Evolutionary conservation across 306 rosid genomes (phyloP).

Genomic region (Quercus berberidifolia): DNA sequence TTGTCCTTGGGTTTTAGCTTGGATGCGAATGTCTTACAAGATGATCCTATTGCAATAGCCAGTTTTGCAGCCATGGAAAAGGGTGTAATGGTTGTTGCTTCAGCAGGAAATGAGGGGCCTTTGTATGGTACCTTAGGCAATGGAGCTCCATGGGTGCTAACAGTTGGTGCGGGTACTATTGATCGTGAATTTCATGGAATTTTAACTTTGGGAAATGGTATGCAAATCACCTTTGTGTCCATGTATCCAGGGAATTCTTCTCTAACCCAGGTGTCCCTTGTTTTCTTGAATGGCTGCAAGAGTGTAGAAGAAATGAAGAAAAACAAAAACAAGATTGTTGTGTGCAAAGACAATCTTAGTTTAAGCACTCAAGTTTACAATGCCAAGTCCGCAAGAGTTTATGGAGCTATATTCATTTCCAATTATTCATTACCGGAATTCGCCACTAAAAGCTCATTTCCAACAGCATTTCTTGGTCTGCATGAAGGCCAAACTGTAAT

Average conservation of each 20-base stretch:
- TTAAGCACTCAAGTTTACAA: constrained; percentile 16
- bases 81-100: constrained; percentile 56
- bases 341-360: constrained; percentile 45
- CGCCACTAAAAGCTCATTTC: constrained; percentile 7
- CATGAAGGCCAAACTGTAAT: constrained; percentile 46
- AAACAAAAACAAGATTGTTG: constrained; percentile 46
- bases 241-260: constrained; percentile 39
- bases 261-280: constrained; percentile 28
- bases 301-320: constrained; percentile 10
- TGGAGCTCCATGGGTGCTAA: constrained; percentile 74
- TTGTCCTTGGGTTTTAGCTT: constrained; percentile 46
- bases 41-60: constrained; percentile 74
- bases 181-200: constrained; percentile 54
- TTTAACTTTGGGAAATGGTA: constrained; percentile 40
- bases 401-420: constrained; percentile 56
- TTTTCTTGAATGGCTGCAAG: constrained; percentile 46
- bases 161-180: constrained; percentile 56
- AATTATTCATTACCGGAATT: constrained; percentile 19
- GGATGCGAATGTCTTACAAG: constrained; percentile 22
- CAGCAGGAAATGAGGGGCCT: constrained; percentile 69
- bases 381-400: constrained; percentile 20
- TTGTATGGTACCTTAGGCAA: constrained; percentile 34
- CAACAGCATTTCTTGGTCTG: constrained; percentile 24
- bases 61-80: constrained; percentile 63
- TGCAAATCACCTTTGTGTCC: constrained; percentile 37